Evolutionary conservation across 345 rosid genomes (phyloP).

Genomic region (Lumnitzera littorea): DNA sequence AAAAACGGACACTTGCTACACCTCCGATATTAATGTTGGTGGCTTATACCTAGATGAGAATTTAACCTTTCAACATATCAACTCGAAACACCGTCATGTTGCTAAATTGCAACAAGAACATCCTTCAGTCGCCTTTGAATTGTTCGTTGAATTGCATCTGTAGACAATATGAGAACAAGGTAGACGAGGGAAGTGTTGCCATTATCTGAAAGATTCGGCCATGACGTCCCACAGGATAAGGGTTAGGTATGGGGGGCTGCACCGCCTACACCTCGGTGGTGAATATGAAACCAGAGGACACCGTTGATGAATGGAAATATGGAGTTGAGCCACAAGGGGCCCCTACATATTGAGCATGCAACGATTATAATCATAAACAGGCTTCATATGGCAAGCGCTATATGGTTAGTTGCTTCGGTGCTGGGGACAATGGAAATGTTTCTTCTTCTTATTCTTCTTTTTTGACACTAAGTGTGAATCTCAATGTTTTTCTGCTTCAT

Average conservation of each 20-base stretch:
- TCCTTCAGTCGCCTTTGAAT: constrained; percentile 42
- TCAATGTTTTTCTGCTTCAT: no score
- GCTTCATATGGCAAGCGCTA: no score
- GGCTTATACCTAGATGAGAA: constrained; percentile 41
- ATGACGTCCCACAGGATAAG: constrained; percentile 46
- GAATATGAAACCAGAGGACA: constrained; percentile 20
- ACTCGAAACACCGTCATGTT: constrained; percentile 48
- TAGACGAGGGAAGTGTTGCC: constrained; percentile 34
- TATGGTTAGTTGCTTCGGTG: background rate
- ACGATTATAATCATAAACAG: no score
- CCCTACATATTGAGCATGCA: constrained; percentile 24
- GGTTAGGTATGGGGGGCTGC: constrained; percentile 45
- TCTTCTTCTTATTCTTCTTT: no score
- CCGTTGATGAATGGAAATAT: constrained; percentile 31
- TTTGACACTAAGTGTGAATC: no score
- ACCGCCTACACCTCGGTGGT: constrained; percentile 46
- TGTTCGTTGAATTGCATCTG: constrained; percentile 45
- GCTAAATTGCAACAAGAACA: constrained; percentile 38
- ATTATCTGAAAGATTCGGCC: constrained; percentile 49
- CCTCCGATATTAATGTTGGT: constrained; percentile 38
- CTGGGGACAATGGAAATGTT: background rate
- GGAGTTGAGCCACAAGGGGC: constrained; percentile 59
- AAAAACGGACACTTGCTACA: constrained; percentile 23
- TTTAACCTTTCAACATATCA: constrained; percentile 51
- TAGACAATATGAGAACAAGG: constrained; percentile 32